Evolutionary conservation across 495 filamentous ascomycete species (phyloP).

Genomic region (Penicillium angulare): DNA sequence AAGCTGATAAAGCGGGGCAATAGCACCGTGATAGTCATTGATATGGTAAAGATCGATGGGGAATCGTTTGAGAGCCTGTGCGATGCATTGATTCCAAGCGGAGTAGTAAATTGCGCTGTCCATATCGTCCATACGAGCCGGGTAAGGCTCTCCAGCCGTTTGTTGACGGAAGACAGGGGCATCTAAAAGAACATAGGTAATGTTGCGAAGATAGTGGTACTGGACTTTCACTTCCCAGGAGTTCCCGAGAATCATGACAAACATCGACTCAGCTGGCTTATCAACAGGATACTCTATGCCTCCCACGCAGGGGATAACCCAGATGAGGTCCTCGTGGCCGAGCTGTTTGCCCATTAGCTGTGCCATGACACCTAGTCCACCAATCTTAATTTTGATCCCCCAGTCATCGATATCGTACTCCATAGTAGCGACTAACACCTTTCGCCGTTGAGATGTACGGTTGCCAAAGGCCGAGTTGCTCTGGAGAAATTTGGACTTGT

Average conservation of each 20-base stretch:
- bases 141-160: conserved; percentile 65
- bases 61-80: conserved; percentile 56
- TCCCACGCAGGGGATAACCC: conserved; percentile 76
- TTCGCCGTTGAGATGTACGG: conserved; percentile 43
- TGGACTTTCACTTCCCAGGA: conserved; percentile 64
- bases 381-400: conserved; percentile 72
- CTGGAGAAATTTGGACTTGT: conserved; percentile 45
- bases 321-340: conserved; percentile 65
- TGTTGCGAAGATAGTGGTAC: conserved; percentile 64
- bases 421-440: conserved; percentile 67
- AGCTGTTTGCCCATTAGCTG: conserved; percentile 71
- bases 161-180: conserved; percentile 70
- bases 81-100: conserved; percentile 72
- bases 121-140: conserved; percentile 72
- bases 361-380: conserved; percentile 67
- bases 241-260: conserved; percentile 63
- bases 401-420: conserved; percentile 75
- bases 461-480: conserved; percentile 47
- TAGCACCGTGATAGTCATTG: conserved; percentile 77
- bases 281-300: conserved; percentile 65
- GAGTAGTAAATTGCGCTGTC: conserved; percentile 72
- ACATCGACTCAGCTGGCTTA: conserved; percentile 59
- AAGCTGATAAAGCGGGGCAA: conserved; percentile 68
- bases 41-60: conserved; percentile 75
- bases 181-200: conserved; percentile 71